These are phyloP conservation scores for Centrapalus pauciflorus DNA, from an alignment of 129 eudicot genomes.

Conservation along the genomic window DNA sequence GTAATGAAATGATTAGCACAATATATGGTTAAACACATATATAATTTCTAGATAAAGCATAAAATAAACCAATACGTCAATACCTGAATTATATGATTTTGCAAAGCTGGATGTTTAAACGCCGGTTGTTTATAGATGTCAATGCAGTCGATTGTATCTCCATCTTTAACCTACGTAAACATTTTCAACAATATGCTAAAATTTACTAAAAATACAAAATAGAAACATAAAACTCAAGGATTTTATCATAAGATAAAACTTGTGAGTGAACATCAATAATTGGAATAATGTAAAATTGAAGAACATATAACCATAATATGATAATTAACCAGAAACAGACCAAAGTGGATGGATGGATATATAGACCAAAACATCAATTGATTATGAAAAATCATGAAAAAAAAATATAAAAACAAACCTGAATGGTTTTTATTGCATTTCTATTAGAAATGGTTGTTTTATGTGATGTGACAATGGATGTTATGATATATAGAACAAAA, in stretches of 20 bases:
- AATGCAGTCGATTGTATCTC: slow-evolving; percentile 54
- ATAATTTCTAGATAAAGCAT: neutral
- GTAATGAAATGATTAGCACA: too few species aligned
- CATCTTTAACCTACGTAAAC: slow-evolving; percentile 43
- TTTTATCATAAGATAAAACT: too few species aligned
- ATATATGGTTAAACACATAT: too few species aligned
- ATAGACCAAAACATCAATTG: neutral
- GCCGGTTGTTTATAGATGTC: slow-evolving; percentile 57
- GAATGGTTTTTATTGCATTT: slow-evolving; percentile 9
- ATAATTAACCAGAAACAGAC: too few species aligned
- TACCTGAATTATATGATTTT: slow-evolving; percentile 49
- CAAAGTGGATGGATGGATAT: too few species aligned
- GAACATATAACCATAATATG: neutral
- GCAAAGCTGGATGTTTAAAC: slow-evolving; percentile 48
- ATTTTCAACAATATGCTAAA: too few species aligned
- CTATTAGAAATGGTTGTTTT: neutral
- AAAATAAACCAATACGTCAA: neutral
- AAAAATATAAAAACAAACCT: neutral
- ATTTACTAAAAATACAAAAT: neutral
- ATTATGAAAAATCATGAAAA: neutral
- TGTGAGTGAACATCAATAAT: neutral
- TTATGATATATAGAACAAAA: neutral
- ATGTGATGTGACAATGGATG: slow-evolving; percentile 14
- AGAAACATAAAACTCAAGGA: neutral
- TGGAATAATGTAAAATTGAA: neutral